phyloP scores from a whole-genome alignment of 305 asterid genomes.

The Withania somnifera region DNA sequence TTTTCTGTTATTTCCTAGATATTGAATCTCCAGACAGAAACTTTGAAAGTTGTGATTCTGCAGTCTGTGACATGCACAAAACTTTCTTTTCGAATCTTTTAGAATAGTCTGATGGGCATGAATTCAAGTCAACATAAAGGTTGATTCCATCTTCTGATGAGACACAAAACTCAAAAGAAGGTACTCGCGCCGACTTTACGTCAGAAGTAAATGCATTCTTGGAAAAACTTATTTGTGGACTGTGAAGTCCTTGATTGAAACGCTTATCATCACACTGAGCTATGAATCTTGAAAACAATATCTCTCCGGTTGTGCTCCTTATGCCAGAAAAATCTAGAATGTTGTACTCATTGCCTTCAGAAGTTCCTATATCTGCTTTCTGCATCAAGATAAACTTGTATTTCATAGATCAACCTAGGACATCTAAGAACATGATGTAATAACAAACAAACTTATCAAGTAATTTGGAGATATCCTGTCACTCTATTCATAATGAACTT shows the following conservation, averaged over 20 bases:
- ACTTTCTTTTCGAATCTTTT: constrained; percentile 14
- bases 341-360: neutral
- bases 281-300: neutral
- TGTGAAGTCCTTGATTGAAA: too few species aligned
- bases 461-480: neutral
- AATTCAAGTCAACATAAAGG: constrained; percentile 24
- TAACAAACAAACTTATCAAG: neutral
- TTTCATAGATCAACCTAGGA: neutral
- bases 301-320: neutral
- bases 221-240: neutral
- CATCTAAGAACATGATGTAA: neutral
- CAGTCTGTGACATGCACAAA: constrained; percentile 7
- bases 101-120: constrained; percentile 12
- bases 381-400: constrained; percentile 3
- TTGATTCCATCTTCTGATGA: constrained; percentile 21
- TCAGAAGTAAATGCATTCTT: constrained; percentile 7
- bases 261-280: neutral
- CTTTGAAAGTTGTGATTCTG: constrained; percentile 14
- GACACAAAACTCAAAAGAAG: constrained; percentile 23
- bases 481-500: neutral
- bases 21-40: constrained; percentile 21
- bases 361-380: neutral
- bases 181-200: neutral
- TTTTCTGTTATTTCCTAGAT: constrained; percentile 6
- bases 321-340: neutral